phyloP scores from a whole-genome alignment of 2,329 filamentous ascomycete genomes.

The Fusarium euwallaceae region DNA sequence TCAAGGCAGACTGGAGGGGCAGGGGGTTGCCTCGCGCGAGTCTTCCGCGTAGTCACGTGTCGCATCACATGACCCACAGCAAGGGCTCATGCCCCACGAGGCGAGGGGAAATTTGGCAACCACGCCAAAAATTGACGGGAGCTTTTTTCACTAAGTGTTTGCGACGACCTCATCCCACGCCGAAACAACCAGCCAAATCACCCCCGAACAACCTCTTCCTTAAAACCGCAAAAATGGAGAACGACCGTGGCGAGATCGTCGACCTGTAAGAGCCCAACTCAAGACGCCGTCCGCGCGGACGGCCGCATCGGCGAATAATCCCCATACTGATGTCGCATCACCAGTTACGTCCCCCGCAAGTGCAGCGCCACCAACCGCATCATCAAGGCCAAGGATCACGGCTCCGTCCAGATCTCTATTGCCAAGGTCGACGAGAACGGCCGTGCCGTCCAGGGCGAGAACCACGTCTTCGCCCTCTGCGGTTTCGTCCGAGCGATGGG shows the following conservation, averaged over 20 bases:
- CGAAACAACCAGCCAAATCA: conserved; percentile 47
- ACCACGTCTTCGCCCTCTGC: conserved; percentile 96
- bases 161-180: conserved; percentile 49
- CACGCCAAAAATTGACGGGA: conserved; percentile 51
- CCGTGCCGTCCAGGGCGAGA: conserved; percentile 92
- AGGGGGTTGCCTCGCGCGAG: conserved; percentile 35
- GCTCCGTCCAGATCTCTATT: conserved; percentile 95
- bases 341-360: conserved; percentile 97
- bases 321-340: conserved; percentile 47
- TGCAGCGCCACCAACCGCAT: conserved; percentile 99
- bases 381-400: conserved; percentile 99
- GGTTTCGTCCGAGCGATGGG: conserved; percentile 98
- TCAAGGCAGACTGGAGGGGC: conserved; percentile 4
- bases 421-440: conserved; percentile 99
- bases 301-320: conserved; percentile 19
- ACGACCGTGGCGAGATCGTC: conserved; percentile 99
- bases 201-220: conserved; percentile 36
- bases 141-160: conserved; percentile 48
- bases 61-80: conserved; percentile 50
- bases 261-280: conserved; percentile 81
- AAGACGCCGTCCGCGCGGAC: conserved; percentile 8
- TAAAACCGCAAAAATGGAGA: conserved; percentile 87
- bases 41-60: conserved; percentile 54
- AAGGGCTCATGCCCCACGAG: conserved; percentile 53
- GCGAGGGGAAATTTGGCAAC: conserved; percentile 48